A percentile compares a stretch with the other conserved stretches of the same genome.
Conservation (phyloP, 306 rosid genomes). For the Quercus variabilis region DNA sequence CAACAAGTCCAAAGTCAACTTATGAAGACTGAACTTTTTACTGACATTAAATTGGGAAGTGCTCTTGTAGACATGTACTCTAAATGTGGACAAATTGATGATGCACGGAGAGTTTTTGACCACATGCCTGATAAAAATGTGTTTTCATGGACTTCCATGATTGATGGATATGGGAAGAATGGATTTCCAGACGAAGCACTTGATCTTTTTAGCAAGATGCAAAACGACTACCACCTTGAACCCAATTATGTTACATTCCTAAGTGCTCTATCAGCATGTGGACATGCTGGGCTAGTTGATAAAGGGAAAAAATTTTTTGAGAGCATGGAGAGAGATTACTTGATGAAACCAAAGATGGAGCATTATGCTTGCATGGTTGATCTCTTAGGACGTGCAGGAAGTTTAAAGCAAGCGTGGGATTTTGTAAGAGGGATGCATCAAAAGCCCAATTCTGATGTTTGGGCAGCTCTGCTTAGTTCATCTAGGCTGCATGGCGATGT, state of each 20-base stretch:
- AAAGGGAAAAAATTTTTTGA: slow-evolving; percentile 68
- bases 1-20: slow-evolving; percentile 77
- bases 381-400: slow-evolving; percentile 85
- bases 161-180: slow-evolving; percentile 91
- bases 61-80: slow-evolving; percentile 85
- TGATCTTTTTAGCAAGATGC: slow-evolving; percentile 58
- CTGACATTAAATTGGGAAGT: slow-evolving; percentile 65
- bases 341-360: slow-evolving; percentile 72
- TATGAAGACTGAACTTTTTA: slow-evolving; percentile 53
- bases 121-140: slow-evolving; percentile 70
- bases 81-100: slow-evolving; percentile 71
- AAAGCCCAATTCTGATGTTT: slow-evolving; percentile 79
- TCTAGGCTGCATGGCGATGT: slow-evolving; percentile 67
- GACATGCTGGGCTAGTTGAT: slow-evolving; percentile 75
- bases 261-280: slow-evolving; percentile 80
- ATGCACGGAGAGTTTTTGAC: slow-evolving; percentile 61
- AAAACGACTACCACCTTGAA: slow-evolving; percentile 25
- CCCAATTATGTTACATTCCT: slow-evolving; percentile 85
- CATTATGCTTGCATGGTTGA: slow-evolving; percentile 93
- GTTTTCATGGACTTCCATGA: slow-evolving; percentile 93
- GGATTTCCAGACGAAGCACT: slow-evolving; percentile 72
- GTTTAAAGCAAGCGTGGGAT: slow-evolving; percentile 67
- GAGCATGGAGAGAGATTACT: slow-evolving; percentile 61
- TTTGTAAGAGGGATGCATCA: slow-evolving; percentile 61
- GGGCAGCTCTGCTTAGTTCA: slow-evolving; percentile 89